Conservation (phyloP, 306 rosid species). For the Lupinus albus region DNA sequence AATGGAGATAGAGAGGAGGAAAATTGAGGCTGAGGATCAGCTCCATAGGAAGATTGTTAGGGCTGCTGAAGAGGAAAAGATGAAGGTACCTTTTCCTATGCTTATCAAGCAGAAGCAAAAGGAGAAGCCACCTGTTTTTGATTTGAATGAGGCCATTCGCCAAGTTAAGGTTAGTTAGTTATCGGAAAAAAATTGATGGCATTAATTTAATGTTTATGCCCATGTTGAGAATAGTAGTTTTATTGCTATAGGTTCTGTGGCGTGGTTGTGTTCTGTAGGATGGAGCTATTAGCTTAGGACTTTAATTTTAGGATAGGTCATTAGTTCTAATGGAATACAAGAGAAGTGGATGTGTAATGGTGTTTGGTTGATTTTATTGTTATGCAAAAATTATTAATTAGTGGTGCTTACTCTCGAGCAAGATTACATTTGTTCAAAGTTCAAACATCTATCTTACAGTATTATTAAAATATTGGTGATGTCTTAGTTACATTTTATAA, state of each 20-base stretch:
- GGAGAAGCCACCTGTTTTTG: constrained; percentile 66
- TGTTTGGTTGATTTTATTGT: constrained; percentile 3
- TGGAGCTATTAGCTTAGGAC: constrained; percentile 30
- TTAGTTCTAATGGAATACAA: constrained; percentile 7
- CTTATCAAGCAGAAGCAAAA: constrained; percentile 67
- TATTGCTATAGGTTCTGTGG: not conserved
- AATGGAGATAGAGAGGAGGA: constrained; percentile 57
- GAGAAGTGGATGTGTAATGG: not conserved
- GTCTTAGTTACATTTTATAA: not conserved
- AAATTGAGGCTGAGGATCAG: constrained; percentile 52
- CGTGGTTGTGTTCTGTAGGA: not conserved
- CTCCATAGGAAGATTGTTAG: constrained; percentile 49
- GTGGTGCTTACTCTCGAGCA: not conserved
- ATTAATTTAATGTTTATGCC: not conserved
- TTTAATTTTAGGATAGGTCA: constrained; percentile 12
- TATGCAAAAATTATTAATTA: not conserved
- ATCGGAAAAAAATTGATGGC: not conserved
- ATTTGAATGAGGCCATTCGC: constrained; percentile 80
- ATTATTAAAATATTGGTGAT: not conserved
- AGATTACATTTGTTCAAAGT: not conserved
- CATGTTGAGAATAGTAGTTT: not conserved
- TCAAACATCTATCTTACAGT: not conserved
- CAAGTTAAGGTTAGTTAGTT: constrained; percentile 74
- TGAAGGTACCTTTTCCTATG: constrained; percentile 71
- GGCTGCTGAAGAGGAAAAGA: constrained; percentile 57